Evolutionary conservation across 352 stramenopile genomes (phyloP).

Genomic region (Phytopythium oedochilum): DNA sequence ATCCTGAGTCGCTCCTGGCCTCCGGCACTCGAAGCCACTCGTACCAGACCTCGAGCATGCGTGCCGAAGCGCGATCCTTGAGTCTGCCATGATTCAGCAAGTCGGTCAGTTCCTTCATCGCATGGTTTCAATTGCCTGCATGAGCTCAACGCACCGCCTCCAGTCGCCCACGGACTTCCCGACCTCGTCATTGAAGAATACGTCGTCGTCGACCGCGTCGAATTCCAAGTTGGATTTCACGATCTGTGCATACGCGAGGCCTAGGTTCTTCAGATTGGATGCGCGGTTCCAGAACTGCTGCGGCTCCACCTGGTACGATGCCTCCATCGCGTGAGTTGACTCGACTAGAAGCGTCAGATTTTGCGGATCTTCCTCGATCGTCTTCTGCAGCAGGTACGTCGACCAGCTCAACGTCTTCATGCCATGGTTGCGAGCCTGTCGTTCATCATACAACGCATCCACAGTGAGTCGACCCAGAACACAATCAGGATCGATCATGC

Average conservation of each 20-base stretch:
- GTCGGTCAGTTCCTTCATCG: background rate
- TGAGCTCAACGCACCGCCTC: slow-evolving; percentile 23
- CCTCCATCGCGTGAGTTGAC: slow-evolving; percentile 65
- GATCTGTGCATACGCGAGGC: slow-evolving; percentile 92
- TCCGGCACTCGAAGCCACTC: slow-evolving; percentile 49
- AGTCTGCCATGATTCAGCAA: slow-evolving; percentile 23
- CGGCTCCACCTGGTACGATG: slow-evolving; percentile 61
- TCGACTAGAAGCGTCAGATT: slow-evolving; percentile 69
- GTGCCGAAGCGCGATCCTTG: slow-evolving; percentile 57
- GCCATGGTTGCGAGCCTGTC: slow-evolving; percentile 56
- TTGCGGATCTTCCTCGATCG: slow-evolving; percentile 60
- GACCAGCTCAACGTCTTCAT: slow-evolving; percentile 80
- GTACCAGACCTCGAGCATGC: slow-evolving; percentile 72
- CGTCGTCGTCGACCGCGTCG: slow-evolving; percentile 13
- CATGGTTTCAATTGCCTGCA: background rate
- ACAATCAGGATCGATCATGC: too few species aligned
- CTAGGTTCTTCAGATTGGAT: slow-evolving; percentile 90
- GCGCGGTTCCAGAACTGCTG: slow-evolving; percentile 52
- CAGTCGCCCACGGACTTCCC: slow-evolving; percentile 29
- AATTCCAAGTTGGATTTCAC: slow-evolving; percentile 76
- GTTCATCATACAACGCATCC: background rate
- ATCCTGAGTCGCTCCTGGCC: slow-evolving; percentile 42
- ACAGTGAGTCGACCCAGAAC: background rate
- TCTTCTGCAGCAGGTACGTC: slow-evolving; percentile 86
- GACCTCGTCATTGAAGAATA: slow-evolving; percentile 47